Evolutionary conservation across 768 basidiomycete genomes (phyloP), one percentile per base, ranked within the genome.

Genomic region (Suillus decipiens): DNA sequence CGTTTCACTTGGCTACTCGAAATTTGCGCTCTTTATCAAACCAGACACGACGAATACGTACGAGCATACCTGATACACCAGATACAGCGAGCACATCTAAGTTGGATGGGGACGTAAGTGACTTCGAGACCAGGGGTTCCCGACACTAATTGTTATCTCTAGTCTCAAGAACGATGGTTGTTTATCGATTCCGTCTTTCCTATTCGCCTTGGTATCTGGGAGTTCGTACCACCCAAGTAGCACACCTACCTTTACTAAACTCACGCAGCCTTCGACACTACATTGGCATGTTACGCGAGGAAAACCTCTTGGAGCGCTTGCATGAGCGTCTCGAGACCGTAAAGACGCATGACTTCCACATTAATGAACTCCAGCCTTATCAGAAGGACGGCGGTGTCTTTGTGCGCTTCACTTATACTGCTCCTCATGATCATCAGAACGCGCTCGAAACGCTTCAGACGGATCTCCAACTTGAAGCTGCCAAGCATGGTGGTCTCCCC

Each of bases 351-450:
- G 79, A 77, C 41, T 92, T 95, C 70, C 76, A 79, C 36, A 75
- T 93, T n/a, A 69, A 88, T 5, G 82, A 84, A 28, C 69, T 93
- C 6, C 81, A 92, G 59, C 86, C 87, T 8, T 81, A 86, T 64
- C 74, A 76, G 59, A 96, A 95, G 69, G 93, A 95, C 64, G 94
- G 94, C 2, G 95, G 95, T 5, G 88, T 92, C 17, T 95, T 93
- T 71, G 88, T 95, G 42, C 81, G 81, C 37, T 93, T 95, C 72
- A 75, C 79, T 24, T 96, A 89, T 69, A 74, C 67, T 36, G 73
- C 79, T 3, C 68, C 79, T 3, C 68, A 65, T 36, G 77, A 78
- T 64, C 66, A 71, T 19, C 76, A 83, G 24, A 70, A 63, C 17
- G 80, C 82, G 12, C 70, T 86, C 9, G 72, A 74, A 31, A 75